Evolutionary conservation across 192 early-diverging fungal species (phyloP).

Genomic region (Entomortierella parvispora): DNA sequence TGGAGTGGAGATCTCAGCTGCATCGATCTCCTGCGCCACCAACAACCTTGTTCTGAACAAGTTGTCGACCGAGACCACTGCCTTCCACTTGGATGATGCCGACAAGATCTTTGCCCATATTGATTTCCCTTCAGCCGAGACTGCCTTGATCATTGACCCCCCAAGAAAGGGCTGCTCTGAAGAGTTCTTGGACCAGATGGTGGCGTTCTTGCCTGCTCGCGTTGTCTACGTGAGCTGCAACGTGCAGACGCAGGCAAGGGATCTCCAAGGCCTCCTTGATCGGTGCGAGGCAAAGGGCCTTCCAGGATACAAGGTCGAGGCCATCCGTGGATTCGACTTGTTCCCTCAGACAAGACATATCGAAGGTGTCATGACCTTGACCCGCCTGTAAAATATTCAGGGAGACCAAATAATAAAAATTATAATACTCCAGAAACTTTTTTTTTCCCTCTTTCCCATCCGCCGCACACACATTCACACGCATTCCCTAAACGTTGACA

Average conservation of each 20-base stretch:
- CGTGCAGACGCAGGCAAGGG: conserved; percentile 68
- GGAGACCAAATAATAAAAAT: conserved; percentile 4
- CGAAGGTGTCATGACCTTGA: conserved; percentile 73
- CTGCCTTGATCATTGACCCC: conserved; percentile 79
- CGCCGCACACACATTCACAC: conserved; percentile 1
- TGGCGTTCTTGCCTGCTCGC: conserved; percentile 71
- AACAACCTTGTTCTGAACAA: conserved; percentile 69
- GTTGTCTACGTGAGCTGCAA: conserved; percentile 80
- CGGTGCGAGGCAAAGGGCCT: conserved; percentile 52
- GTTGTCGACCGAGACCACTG: conserved; percentile 56
- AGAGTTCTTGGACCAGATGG: conserved; percentile 73
- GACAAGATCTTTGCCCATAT: conserved; percentile 68
- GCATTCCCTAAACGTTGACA: neutral
- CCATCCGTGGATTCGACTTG: conserved; percentile 76
- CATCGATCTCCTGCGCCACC: conserved; percentile 70
- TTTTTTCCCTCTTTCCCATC: neutral
- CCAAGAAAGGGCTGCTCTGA: conserved; percentile 73
- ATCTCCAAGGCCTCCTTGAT: conserved; percentile 62
- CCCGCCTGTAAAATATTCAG: conserved; percentile 47
- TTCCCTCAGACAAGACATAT: conserved; percentile 79
- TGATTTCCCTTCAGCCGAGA: conserved; percentile 56
- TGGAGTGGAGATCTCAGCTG: conserved; percentile 73
- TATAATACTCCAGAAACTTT: neutral
- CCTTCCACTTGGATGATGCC: conserved; percentile 69
- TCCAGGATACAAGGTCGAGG: conserved; percentile 65